Evolutionary conservation across 306 rosid genomes (phyloP), one percentile per base, ranked within the genome.

Genomic region (Styphnolobium japonicum): DNA sequence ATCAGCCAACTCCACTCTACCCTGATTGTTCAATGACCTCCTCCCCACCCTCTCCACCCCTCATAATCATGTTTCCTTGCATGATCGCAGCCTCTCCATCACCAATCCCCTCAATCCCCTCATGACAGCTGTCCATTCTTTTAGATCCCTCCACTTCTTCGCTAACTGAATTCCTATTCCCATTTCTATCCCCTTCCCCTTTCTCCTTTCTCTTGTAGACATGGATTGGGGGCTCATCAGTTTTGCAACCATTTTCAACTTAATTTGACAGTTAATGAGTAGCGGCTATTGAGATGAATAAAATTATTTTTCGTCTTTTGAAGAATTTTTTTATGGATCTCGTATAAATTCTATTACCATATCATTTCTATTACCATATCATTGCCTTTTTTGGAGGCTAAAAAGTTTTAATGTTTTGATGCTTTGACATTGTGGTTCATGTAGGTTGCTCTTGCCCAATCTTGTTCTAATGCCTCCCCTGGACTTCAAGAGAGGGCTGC

Each of bases 401-500:
- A 33, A 27, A 75, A 36, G 74, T 75, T 60, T 42, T 67, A 73
- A 61, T 60, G 15, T 79, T 58, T 81, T 85, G 22, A 79, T 61
- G 56, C 46, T 73, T 70, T 61, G 46, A 39, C 40, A 22, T 76
- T 80, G 76, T 85, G 85, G 75, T 67, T 80, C 71, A 67, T 86
- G 77, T 75, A 96, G 99, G 99, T 96, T 83, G 90, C 97, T 83
- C 98, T 96, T 51, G 99, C 99, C 40, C 99, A 93, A 83, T 86
- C 97, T 57, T 93, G 99, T 83, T 88, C 99, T 84, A 93, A 92
- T 81, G 99, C 94, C 80, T 96, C 99, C 71, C 90, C 97, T 7
- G 99, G 98, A 77, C 98, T 96, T 85, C 99, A 96, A 82, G 99
- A 96, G 88, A 90, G 99, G 85, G 99, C 99, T 69, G 99, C 99